Evolutionary conservation across 2,329 filamentous ascomycete genomes (phyloP).

Genomic region (Exserohilum turcica): DNA sequence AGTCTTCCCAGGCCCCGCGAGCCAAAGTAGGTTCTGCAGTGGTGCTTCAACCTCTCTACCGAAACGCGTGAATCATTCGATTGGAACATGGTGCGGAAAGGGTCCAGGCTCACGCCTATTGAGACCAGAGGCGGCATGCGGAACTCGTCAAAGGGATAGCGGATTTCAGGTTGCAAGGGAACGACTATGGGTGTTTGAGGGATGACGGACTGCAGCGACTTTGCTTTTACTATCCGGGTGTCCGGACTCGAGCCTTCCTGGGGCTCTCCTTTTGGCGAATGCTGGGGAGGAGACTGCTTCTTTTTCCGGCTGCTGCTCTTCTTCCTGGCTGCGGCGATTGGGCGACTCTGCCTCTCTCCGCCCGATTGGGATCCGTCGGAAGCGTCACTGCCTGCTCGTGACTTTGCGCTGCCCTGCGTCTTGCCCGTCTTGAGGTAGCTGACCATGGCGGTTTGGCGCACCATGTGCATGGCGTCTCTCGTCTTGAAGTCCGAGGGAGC

Average conservation of each 20-base stretch:
- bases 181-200: conserved; percentile 30
- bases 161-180: conserved; percentile 15
- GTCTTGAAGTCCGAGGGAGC: conserved; percentile 41
- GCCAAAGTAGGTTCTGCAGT: conserved; percentile 44
- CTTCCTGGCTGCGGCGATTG: conserved; percentile 2
- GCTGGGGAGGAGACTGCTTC: conserved; percentile 10
- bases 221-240: conserved; percentile 9
- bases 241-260: conserved; percentile 9
- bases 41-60: conserved; percentile 42
- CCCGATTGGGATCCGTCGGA: conserved; percentile 24
- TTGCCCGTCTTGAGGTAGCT: conserved; percentile 35
- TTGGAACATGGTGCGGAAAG: conserved; percentile 45
- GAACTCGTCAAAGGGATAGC: conserved; percentile 28
- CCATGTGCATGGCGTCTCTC: conserved; percentile 38
- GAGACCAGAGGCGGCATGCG: conserved; percentile 28
- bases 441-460: conserved; percentile 46
- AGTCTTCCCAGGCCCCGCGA: conserved; percentile 38
- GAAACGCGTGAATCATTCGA: conserved; percentile 34
- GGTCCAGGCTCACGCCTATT: conserved; percentile 40
- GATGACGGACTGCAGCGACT: conserved; percentile 20
- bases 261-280: conserved; percentile 4
- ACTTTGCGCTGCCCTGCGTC: conserved; percentile 15
- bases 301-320: neutral
- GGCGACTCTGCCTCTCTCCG: conserved; percentile 15
- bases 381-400: conserved; percentile 23